These are phyloP conservation scores for Venustampulla echinocandica DNA, from an alignment of 495 filamentous ascomycete species.

Conservation along the genomic window DNA sequence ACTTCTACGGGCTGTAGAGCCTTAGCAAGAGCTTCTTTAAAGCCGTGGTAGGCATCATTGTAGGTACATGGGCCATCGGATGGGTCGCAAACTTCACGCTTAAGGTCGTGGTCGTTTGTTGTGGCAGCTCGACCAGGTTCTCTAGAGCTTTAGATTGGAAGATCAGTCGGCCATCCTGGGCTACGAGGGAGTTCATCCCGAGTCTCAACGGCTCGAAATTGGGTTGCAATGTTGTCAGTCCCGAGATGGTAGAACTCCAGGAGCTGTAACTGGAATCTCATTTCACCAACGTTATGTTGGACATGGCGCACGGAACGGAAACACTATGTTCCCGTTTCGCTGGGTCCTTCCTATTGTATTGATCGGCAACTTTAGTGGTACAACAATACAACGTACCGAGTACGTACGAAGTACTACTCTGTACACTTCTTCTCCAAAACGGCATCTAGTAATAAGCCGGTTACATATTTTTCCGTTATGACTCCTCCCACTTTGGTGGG, in stretches of 20 bases:
- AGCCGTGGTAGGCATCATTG: conserved; percentile 11
- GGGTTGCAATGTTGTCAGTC: conserved; percentile 3
- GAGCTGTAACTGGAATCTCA: no score
- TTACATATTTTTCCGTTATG: neutral
- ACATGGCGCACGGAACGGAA: no score
- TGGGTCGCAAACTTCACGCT: conserved; percentile 89
- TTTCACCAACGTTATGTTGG: no score
- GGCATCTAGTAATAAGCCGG: no score
- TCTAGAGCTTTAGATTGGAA: conserved; percentile 63
- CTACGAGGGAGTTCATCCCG: conserved; percentile 87
- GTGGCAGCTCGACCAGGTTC: conserved; percentile 67
- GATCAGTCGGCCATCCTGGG: conserved; percentile 71
- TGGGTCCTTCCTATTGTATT: no score
- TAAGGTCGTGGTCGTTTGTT: conserved; percentile 54
- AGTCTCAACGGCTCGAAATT: conserved; percentile 10
- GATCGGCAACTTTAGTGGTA: no score
- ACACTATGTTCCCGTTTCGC: no score
- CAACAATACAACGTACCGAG: no score
- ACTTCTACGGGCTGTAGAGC: conserved; percentile 67
- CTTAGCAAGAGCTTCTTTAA: conserved; percentile 1
- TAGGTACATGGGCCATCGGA: conserved; percentile 78
- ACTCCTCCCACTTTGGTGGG: neutral
- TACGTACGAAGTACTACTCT: no score
- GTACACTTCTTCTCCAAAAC: no score
- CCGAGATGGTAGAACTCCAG: conserved; percentile 19